Conservation (phyloP, 1,284 basidiomycete species). For the Veloporphyrellus conicus region DNA sequence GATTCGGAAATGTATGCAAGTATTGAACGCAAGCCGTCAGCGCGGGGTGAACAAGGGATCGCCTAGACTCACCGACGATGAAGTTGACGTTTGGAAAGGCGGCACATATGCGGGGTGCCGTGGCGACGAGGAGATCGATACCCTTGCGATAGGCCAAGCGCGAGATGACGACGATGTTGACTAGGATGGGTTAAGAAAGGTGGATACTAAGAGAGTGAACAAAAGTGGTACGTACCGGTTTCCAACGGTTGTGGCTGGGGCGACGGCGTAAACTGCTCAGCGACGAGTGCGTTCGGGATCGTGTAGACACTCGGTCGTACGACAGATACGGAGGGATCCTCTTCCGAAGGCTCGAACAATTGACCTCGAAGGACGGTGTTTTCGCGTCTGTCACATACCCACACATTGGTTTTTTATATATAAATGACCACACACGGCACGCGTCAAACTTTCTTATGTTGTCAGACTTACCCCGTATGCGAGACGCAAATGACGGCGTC, state of each 20-base stretch:
- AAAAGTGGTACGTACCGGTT: constrained; percentile 49
- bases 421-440: too few relatives aligned
- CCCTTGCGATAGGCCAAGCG: constrained; percentile 97
- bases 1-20: background rate
- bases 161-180: constrained; percentile 92
- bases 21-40: background rate
- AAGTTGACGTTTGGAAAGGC: constrained; percentile 84
- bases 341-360: constrained; percentile 50
- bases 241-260: constrained; percentile 44
- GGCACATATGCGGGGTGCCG: constrained; percentile 85
- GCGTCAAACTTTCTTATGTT: background rate
- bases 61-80: constrained; percentile 63
- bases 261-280: constrained; percentile 78
- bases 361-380: constrained; percentile 90
- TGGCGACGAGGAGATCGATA: constrained; percentile 90
- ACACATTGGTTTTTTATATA: background rate
- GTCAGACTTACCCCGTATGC: constrained; percentile 77
- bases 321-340: constrained; percentile 40
- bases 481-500: constrained; percentile 95
- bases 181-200: constrained; percentile 37
- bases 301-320: constrained; percentile 75
- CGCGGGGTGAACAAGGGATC: background rate
- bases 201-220: background rate
- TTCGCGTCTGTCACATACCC: constrained; percentile 59
- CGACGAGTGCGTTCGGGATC: constrained; percentile 92